Conservation (phyloP, 352 stramenopile genomes). For the Thraustochytrium striatum region DNA sequence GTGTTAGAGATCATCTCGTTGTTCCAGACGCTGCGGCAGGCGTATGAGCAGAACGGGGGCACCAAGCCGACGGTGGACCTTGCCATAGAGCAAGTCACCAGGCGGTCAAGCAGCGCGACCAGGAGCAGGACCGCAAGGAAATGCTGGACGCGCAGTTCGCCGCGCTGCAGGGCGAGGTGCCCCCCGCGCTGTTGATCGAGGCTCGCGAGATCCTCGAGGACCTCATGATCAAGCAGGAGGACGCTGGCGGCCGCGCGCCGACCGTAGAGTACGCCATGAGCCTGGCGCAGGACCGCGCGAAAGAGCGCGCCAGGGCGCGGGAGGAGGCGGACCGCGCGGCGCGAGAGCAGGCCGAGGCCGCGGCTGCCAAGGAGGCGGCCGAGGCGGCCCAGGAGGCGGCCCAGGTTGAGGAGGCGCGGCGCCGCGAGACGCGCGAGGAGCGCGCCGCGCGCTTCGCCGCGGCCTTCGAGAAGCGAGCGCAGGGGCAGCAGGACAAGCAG, state of each 20-base stretch:
- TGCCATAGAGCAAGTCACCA: background rate
- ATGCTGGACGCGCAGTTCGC: background rate
- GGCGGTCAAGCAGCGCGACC: background rate
- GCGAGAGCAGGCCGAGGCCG: no score
- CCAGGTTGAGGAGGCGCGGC: background rate
- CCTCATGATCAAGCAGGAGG: background rate
- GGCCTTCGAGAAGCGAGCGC: background rate
- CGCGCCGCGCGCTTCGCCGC: background rate
- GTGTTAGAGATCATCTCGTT: constrained; percentile 31
- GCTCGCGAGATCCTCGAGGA: background rate
- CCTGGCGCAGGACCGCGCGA: constrained; percentile 8
- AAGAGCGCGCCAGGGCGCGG: background rate
- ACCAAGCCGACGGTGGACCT: background rate
- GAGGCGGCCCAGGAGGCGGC: no score
- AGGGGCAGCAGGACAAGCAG: background rate
- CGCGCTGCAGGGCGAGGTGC: background rate
- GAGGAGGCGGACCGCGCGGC: background rate
- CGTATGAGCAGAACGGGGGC: constrained; percentile 19
- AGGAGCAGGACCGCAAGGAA: background rate
- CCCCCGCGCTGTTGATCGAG: background rate
- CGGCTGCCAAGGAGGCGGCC: no score
- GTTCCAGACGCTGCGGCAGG: constrained; percentile 20
- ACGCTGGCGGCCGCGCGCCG: background rate
- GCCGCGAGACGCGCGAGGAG: constrained; percentile 10
- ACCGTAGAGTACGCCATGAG: constrained; percentile 11